Conservation (phyloP, 306 rosid genomes). For the Cucumis sativus region DNA sequence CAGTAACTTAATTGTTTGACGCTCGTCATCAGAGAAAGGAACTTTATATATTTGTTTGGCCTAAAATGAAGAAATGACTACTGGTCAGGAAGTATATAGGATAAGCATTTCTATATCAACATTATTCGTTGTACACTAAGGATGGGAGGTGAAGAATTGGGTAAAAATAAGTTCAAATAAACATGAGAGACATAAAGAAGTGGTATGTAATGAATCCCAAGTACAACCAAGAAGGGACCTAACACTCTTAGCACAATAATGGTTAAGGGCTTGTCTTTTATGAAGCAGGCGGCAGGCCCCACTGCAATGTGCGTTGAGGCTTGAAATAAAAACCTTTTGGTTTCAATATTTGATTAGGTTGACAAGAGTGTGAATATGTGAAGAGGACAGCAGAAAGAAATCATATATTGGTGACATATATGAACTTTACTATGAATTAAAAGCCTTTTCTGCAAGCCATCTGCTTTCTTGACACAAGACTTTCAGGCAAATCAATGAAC, state of each 20-base stretch:
- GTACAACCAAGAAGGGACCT: neutral
- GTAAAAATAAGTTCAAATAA: neutral
- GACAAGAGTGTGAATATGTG: neutral
- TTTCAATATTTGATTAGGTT: neutral
- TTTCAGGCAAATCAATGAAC: neutral
- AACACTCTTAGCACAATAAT: neutral
- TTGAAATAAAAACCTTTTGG: neutral
- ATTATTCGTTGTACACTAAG: neutral
- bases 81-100: neutral
- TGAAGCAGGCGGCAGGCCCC: neutral
- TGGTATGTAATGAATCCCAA: neutral
- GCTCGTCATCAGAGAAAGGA: conserved; percentile 53
- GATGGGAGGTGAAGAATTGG: neutral
- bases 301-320: neutral
- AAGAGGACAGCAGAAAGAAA: neutral
- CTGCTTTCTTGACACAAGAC: neutral
- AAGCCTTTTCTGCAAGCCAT: neutral
- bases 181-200: neutral
- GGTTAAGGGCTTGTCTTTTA: neutral
- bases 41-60: conserved; percentile 47
- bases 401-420: neutral
- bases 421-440: too few species aligned
- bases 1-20: conserved; percentile 37
- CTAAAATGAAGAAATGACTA: conserved; percentile 22
- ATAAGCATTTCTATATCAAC: neutral